Evolutionary conservation across 2,329 filamentous ascomycete species (phyloP).

Genomic region (Diaporthe vexans): DNA sequence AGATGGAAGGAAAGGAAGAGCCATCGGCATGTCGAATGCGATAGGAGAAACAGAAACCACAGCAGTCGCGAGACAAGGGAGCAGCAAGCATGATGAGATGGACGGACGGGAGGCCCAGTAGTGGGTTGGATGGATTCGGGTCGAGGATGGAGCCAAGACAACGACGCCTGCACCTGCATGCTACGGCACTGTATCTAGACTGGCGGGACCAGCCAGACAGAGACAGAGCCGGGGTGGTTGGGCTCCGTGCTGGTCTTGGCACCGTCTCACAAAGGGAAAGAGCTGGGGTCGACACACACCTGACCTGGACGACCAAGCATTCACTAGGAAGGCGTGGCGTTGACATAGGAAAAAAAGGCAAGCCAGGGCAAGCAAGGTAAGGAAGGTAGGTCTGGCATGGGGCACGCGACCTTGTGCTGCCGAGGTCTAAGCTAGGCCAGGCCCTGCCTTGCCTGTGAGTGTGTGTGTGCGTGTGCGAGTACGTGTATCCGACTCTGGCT

Average conservation of each 20-base stretch:
- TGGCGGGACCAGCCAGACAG: background rate
- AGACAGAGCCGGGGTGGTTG: background rate
- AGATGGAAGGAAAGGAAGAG: background rate
- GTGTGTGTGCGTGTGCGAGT: background rate
- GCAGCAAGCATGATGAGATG: conserved; percentile 27
- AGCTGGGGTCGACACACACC: conserved; percentile 24
- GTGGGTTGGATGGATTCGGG: background rate
- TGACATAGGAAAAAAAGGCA: background rate
- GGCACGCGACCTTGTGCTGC: conserved; percentile 23
- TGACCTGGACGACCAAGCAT: conserved; percentile 11
- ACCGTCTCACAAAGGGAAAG: conserved; percentile 40
- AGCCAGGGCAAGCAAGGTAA: background rate
- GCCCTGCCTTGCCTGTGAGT: too few species aligned
- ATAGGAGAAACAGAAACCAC: conserved; percentile 35
- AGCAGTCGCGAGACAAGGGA: conserved; percentile 31
- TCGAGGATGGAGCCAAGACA: conserved; percentile 28
- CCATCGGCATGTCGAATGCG: conserved; percentile 11
- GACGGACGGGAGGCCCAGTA: background rate
- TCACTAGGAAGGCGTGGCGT: conserved; percentile 21
- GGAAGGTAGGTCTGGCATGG: background rate
- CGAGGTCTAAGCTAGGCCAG: background rate
- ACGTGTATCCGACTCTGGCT: background rate
- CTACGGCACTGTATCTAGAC: background rate
- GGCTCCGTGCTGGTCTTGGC: conserved; percentile 36
- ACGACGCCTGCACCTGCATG: conserved; percentile 12